Percentiles rank a stretch among this genome's conserved stretches.
Evolutionary conservation across 169 alveolate genomes (phyloP).

Genomic region (Plasmodium coatneyi): DNA sequence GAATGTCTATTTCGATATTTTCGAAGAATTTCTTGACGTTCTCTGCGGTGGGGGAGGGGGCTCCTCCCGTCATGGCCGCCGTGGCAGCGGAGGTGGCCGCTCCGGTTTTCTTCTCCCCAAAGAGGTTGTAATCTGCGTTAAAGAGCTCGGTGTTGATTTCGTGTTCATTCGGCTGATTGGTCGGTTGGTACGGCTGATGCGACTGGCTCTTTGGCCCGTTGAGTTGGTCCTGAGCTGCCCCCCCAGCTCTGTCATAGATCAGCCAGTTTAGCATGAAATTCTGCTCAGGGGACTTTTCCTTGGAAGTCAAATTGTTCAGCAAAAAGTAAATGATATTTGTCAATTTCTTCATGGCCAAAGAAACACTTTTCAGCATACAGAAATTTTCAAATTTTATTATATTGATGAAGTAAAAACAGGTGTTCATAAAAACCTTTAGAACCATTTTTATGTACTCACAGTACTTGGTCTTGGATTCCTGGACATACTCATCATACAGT

Average conservation of each 20-base stretch:
- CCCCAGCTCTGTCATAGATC: background rate
- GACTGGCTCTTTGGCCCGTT: background rate
- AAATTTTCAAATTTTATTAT: slow-evolving; percentile 44
- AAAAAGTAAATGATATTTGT: slow-evolving; percentile 45
- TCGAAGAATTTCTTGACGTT: slow-evolving; percentile 36
- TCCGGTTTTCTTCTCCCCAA: background rate
- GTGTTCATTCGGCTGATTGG: background rate
- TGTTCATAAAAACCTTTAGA: slow-evolving; percentile 58
- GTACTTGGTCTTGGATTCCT: slow-evolving; percentile 61
- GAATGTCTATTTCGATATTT: slow-evolving; percentile 60
- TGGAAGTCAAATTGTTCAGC: slow-evolving; percentile 15
- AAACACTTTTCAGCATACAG: slow-evolving; percentile 57
- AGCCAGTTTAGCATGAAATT: background rate
- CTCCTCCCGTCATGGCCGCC: background rate
- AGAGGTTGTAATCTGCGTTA: slow-evolving; percentile 19
- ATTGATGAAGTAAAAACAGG: slow-evolving; percentile 57
- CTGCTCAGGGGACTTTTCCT: slow-evolving; percentile 27
- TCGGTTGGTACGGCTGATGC: background rate
- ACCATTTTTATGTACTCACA: slow-evolving; percentile 48
- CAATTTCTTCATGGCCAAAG: slow-evolving; percentile 55
- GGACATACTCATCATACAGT: slow-evolving; percentile 51
- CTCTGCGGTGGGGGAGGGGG: background rate
- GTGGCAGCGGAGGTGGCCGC: background rate
- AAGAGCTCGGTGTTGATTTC: slow-evolving; percentile 44
- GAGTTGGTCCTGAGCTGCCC: too few relatives aligned